Evolutionary conservation across 2,329 filamentous ascomycete species (phyloP), one percentile per base, ranked within the genome.

Genomic region (Scytalidium lignicola): DNA sequence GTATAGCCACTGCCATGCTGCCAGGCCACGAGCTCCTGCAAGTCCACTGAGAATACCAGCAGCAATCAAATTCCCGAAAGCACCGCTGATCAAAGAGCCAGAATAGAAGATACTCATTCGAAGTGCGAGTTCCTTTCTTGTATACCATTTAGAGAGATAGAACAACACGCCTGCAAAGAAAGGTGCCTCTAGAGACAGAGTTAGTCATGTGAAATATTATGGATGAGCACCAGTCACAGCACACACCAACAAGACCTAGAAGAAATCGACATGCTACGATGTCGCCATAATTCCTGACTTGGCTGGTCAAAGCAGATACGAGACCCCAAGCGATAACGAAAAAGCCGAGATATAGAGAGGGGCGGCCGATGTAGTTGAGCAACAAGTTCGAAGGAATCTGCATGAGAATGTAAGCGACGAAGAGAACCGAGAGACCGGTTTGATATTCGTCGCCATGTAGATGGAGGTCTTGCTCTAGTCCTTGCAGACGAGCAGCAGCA

Each of bases 11-110:
- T 44, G 45, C 51, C 49, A 53, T 26, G 78, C 79, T 0, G 73
- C 66, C 44, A 82, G 71, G 2, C 78, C 78, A 8, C 74, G 61
- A 2, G 72, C 67, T 9, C 76, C 75, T 50, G 81, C 70, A 73
- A 83, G 79, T 54, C 78, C 78, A 41, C 74, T 78, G 51, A 81
- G 62, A 5, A 82, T 77, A n/a, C 76, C 80, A 0, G 78, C 77
- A 2, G 73, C 79, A 37, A 83, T 73, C 2, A 83, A 70, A 0
- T 78, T 76, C 0, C 77, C 79, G 58, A 83, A 83, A 46, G 78
- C 77, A 44, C 79, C 80, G 43, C 79, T 79, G 56, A 82, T 74
- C 54, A 81, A 73, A 58, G 80, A 80, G 2, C 78, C 59, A 1
- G 54, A 57, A 20, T 62, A 62, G 9, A 63, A 43, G 18, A 64